Evolutionary conservation across 1,139 yeast genomes (phyloP).

Genomic region (Geotrichum fermentans): DNA sequence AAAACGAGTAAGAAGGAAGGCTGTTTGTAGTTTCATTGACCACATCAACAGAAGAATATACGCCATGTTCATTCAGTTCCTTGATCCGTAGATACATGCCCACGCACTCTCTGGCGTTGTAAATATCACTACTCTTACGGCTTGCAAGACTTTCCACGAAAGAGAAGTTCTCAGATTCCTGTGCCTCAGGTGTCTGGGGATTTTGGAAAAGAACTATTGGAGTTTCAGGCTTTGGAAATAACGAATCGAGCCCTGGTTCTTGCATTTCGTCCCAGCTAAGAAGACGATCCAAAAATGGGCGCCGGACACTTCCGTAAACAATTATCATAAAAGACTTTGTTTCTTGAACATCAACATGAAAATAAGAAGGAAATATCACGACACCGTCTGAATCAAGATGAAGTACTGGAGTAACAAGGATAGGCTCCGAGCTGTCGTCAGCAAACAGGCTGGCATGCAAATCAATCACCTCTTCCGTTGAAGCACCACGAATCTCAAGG

Average conservation of each 20-base stretch:
- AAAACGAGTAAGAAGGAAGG: constrained; percentile 20
- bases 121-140: not conserved
- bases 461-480: constrained; percentile 20
- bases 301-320: constrained; percentile 25
- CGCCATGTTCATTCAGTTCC: constrained; percentile 31
- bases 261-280: constrained; percentile 36
- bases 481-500: not conserved
- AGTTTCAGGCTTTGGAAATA: not conserved
- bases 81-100: constrained; percentile 23
- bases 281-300: constrained; percentile 28
- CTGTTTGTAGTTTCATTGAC: constrained; percentile 19
- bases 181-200: not conserved
- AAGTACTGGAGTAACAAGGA: constrained; percentile 5
- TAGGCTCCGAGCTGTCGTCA: constrained; percentile 2
- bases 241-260: constrained; percentile 23
- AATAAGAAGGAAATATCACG: constrained; percentile 11
- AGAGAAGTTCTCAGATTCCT: not conserved
- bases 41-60: constrained; percentile 27
- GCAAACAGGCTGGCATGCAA: constrained; percentile 12
- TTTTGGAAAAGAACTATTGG: constrained; percentile 1
- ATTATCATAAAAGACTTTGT: constrained; percentile 13
- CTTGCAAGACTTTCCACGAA: not conserved
- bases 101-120: not conserved
- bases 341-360: constrained; percentile 6
- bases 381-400: constrained; percentile 1